Evolutionary conservation across 768 basidiomycete species (phyloP).

Genomic region (Astraeus odoratus): DNA sequence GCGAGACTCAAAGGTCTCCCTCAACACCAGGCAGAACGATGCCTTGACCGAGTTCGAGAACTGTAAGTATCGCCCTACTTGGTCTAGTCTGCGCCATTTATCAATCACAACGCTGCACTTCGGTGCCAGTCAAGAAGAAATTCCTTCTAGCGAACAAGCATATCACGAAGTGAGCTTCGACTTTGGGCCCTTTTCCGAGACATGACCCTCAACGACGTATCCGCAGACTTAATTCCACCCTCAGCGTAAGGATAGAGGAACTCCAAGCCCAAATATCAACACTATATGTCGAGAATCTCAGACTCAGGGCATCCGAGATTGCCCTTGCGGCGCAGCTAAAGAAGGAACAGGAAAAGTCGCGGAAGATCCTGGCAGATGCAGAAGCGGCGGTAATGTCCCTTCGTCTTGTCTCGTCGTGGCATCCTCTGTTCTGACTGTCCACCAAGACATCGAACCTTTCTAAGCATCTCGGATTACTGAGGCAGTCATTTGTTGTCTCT

Average conservation of each 20-base stretch:
- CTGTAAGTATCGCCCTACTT: constrained; percentile 42
- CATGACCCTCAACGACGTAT: constrained; percentile 1
- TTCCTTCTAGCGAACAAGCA: constrained; percentile 87
- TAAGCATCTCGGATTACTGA: constrained; percentile 58
- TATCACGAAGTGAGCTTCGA: constrained; percentile 67
- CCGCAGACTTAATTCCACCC: constrained; percentile 72
- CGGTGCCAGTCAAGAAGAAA: constrained; percentile 80
- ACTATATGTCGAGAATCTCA: constrained; percentile 79
- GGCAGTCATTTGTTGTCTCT: constrained; percentile 50
- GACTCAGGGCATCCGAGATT: constrained; percentile 75
- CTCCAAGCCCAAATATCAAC: constrained; percentile 75
- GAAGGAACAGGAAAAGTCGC: constrained; percentile 72
- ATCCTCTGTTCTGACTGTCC: constrained; percentile 7
- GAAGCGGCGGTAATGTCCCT: constrained; percentile 58
- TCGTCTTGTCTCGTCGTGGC: constrained; percentile 10
- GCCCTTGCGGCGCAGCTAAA: constrained; percentile 69
- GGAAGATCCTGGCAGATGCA: constrained; percentile 63
- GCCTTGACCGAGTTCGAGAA: constrained; percentile 80
- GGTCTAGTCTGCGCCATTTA: neutral
- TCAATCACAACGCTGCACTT: constrained; percentile 4
- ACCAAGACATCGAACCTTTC: constrained; percentile 51
- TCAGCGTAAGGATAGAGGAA: constrained; percentile 80
- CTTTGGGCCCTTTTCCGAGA: constrained; percentile 2
- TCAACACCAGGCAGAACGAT: constrained; percentile 65
- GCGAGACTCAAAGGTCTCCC: constrained; percentile 36